phyloP scores from a whole-genome alignment of 352 stramenopile species.

The Phytophthora cryptogea region DNA sequence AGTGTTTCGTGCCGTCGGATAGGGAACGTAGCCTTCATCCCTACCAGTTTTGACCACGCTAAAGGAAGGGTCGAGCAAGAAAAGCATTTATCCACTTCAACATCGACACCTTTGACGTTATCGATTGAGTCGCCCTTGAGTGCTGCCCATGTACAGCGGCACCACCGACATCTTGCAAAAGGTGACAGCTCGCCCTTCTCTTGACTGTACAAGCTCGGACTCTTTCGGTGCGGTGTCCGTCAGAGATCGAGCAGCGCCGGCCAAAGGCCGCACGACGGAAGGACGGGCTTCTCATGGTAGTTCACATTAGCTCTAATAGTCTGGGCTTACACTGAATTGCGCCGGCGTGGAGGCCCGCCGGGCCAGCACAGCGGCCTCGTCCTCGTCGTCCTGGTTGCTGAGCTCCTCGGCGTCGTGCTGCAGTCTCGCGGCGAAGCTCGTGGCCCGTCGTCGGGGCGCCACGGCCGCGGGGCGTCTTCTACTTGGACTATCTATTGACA shows the following conservation, averaged over 20 bases:
- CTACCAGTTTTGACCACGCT: conserved; percentile 37
- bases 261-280: background rate
- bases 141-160: conserved; percentile 18
- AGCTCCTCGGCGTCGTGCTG: conserved; percentile 16
- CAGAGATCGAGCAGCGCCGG: background rate
- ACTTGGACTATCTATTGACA: conserved; percentile 21
- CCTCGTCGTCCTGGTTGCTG: conserved; percentile 15
- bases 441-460: conserved; percentile 27
- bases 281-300: conserved; percentile 8
- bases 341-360: conserved; percentile 24
- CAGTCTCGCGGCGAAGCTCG: conserved; percentile 25
- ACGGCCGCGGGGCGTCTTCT: conserved; percentile 24
- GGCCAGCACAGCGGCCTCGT: conserved; percentile 17
- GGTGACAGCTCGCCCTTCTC: conserved; percentile 30
- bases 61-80: conserved; percentile 27
- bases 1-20: conserved; percentile 32
- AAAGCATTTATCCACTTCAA: conserved; percentile 25
- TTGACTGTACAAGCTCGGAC: conserved; percentile 34
- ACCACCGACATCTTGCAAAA: conserved; percentile 35
- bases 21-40: conserved; percentile 25
- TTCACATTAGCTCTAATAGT: conserved; percentile 11
- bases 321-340: conserved; percentile 7
- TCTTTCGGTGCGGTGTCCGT: conserved; percentile 25
- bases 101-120: background rate
- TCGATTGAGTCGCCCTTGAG: conserved; percentile 7